Evolutionary conservation across 2,329 filamentous ascomycete species (phyloP).

Genomic region (Trichoderma polysporum): DNA sequence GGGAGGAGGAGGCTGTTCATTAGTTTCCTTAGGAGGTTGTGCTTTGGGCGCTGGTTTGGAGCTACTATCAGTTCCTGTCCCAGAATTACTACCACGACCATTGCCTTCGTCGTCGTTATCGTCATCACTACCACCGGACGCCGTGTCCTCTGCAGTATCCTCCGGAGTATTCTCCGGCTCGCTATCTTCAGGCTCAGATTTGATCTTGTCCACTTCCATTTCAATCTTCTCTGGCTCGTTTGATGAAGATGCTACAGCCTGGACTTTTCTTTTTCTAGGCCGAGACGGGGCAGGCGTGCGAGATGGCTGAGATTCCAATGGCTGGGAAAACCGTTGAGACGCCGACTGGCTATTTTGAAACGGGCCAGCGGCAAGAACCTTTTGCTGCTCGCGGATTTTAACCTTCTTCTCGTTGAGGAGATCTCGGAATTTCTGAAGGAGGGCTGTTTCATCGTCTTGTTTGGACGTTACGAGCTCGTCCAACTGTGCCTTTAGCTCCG

Average conservation of each 20-base stretch:
- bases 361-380: slow-evolving; percentile 50
- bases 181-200: slow-evolving; percentile 38
- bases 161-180: slow-evolving; percentile 40
- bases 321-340: slow-evolving; percentile 31
- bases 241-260: slow-evolving; percentile 37
- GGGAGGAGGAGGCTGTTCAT: slow-evolving; percentile 37
- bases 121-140: slow-evolving; percentile 44
- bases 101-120: slow-evolving; percentile 35
- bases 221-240: slow-evolving; percentile 43
- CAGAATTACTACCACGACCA: background rate
- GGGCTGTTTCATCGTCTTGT: slow-evolving; percentile 61
- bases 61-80: background rate
- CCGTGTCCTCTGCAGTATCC: slow-evolving; percentile 37
- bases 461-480: slow-evolving; percentile 67
- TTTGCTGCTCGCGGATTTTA: slow-evolving; percentile 73
- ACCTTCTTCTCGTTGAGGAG: slow-evolving; percentile 78
- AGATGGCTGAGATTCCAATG: slow-evolving; percentile 27
- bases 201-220: slow-evolving; percentile 50
- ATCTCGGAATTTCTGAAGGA: slow-evolving; percentile 68
- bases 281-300: slow-evolving; percentile 40
- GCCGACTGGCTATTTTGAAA: slow-evolving; percentile 21
- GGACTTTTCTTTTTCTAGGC: slow-evolving; percentile 51
- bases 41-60: slow-evolving; percentile 8
- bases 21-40: slow-evolving; percentile 25
- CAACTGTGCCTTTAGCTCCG: slow-evolving; percentile 61